Base-by-base conservation (phyloP, 495 filamentous ascomycete genomes). In the Penicillium coprophilum region DNA sequence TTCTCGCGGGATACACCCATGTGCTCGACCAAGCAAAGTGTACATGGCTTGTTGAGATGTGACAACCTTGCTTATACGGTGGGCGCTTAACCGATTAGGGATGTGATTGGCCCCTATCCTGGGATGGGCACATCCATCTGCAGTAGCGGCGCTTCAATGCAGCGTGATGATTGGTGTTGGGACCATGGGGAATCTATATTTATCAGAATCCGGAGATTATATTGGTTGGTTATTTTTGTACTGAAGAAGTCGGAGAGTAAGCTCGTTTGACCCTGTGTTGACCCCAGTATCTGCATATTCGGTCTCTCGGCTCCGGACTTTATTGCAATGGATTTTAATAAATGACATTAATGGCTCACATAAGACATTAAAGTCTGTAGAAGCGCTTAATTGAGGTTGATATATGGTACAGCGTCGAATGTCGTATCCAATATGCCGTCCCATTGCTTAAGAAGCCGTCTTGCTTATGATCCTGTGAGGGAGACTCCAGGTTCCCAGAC, bases 21-120 rank as follows among this genome's bases (percentile, higher is more conserved):
- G 39, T 40, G 23, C 41, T 34, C 15, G 48, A 21, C 55, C 46
- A 57, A 56, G 36, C 57, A 28, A 24, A 55, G 52, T n/a, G n/a
- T 19, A 23, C 36, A 46, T 58, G 28, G 31, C 31, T 54, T 49
- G 44, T 28, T 6, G 53, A 41, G 44, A 30, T 55, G 51, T 68
- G 65, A 66, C 44, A 49, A 47, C 46, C 63, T 63, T 68, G 62
- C 60, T 57, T 59, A 56, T 63, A 51, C 55, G 38, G 57, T 50
- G 45, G 60, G 65, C 65, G 65, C 63, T 59, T 66, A 66, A 59
- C 32, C 15, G 17, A 3, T 40, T 20, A 10, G 23, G 51, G 60
- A 6, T 58, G 58, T 66, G 65, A 68, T 66, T 68, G 65, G 63
- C 44, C 31, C 11, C 32, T 12, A 19, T 36, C 31, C 53, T 66